Evolutionary conservation across 2,329 filamentous ascomycete genomes (phyloP), one percentile per base, ranked within the genome.

Genomic region (Blastomyces gilchristii): DNA sequence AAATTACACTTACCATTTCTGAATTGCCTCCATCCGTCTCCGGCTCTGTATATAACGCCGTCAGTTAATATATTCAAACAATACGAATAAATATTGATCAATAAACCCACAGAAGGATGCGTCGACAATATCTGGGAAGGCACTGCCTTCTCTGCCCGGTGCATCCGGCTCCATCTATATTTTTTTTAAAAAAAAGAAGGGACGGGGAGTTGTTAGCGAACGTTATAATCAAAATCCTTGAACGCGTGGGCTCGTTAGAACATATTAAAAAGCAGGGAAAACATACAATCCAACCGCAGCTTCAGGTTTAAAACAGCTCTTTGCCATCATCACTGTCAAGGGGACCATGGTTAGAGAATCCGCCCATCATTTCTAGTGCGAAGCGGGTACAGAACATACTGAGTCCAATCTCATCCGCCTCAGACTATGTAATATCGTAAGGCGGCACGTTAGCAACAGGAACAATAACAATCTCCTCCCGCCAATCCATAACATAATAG

Each of bases 381-480:
- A 41, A 11, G 12, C 45, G 31, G 6, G 45, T 28, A 50, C n/a
- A 45, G 47, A 50, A 58, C 72, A 65, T 75, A 79, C 77, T 76
- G 56, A 86, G 70, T 0, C 85, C 85, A 43, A 87, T 85, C 62
- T 83, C 81, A 70, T 87, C 85, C 8, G 85, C 85, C 70, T 86
- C 84, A 1, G 77, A 76, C 76, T 78, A 56, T 45, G n/a, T n/a
- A 60, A 28, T 65, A 25, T 53, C 56, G 67, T 62, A 69, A 18
- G 11, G n/a, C 41, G 9, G 47, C 16, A 16, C 16, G 34, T n/a
- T 41, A 57, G 52, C 22, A 58, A 37, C n/a, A 5, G n/a, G 22
- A 34, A 16, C 9, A 28, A 57, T 25, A 37, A 52, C 16, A 16
- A 22, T 43, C 12, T 52, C 12, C 12, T n/a, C 7, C 28, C 41